Conservation (phyloP, 2,329 filamentous ascomycete species). For the Colletotrichum simmondsii region DNA sequence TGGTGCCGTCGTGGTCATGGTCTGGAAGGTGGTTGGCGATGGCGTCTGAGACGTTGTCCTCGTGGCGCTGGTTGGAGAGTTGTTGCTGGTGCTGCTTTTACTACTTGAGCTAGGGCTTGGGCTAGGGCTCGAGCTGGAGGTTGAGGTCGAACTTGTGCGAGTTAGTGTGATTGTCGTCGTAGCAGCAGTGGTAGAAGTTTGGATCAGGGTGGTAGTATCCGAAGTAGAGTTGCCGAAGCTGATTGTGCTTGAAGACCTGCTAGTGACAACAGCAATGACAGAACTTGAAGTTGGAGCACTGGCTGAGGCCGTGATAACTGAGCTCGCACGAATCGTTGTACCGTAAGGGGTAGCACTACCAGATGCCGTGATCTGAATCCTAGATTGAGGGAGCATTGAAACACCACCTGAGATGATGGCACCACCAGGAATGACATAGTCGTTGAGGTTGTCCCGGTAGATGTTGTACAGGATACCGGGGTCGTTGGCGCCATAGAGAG, state of each 20-base stretch:
- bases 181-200: neutral
- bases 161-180: neutral
- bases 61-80: neutral
- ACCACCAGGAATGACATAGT: slow-evolving; percentile 41
- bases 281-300: neutral
- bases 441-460: slow-evolving; percentile 49
- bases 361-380: slow-evolving; percentile 33
- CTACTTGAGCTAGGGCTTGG: neutral
- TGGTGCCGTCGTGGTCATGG: neutral
- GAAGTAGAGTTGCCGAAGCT: neutral
- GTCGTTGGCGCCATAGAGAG: slow-evolving; percentile 63
- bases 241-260: neutral
- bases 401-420: slow-evolving; percentile 41
- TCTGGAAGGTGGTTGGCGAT: neutral
- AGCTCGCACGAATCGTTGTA: neutral
- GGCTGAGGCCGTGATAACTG: neutral
- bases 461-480: slow-evolving; percentile 66
- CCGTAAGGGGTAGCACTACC: slow-evolving; percentile 34
- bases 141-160: neutral
- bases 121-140: neutral
- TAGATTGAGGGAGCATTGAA: slow-evolving; percentile 36
- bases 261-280: too few relatives aligned
- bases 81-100: neutral
- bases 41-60: neutral
- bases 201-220: neutral